A percentile compares a stretch with the other conserved stretches of the same genome.
These are phyloP conservation scores for Cymodocea nodosa DNA, from an alignment of 116 monocot genomes.

Conservation along the genomic window DNA sequence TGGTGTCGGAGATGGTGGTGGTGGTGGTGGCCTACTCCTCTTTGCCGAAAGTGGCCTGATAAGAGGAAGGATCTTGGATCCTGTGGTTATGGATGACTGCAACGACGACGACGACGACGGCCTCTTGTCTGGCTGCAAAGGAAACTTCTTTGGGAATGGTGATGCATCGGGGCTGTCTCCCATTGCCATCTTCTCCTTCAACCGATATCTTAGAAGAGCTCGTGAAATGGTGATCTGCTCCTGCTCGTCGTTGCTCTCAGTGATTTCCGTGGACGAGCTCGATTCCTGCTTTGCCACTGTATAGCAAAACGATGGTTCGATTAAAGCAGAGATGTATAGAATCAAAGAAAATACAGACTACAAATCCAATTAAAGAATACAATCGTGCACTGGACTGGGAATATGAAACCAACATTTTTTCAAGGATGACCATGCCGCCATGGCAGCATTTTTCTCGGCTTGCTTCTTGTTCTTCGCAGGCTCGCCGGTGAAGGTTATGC, in stretches of 20 bases:
- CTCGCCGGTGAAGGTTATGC: slow-evolving; percentile 77
- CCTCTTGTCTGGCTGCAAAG: slow-evolving; percentile 32
- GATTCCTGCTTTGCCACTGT: slow-evolving; percentile 58
- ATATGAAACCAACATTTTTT: slow-evolving; percentile 54
- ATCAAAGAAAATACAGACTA: too few relatives aligned
- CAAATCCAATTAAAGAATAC: too few relatives aligned
- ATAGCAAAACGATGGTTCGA: too few relatives aligned
- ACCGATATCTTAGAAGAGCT: slow-evolving; percentile 66
- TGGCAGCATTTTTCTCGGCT: slow-evolving; percentile 93
- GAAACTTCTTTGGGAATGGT: slow-evolving; percentile 64
- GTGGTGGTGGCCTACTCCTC: slow-evolving; percentile 26
- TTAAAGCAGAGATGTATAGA: neutral
- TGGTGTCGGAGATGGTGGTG: slow-evolving; percentile 12
- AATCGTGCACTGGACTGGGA: too few relatives aligned
- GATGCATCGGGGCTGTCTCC: slow-evolving; percentile 28
- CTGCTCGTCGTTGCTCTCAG: slow-evolving; percentile 52
- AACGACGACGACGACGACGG: slow-evolving; percentile 14
- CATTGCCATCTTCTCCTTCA: slow-evolving; percentile 72
- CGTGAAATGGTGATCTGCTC: slow-evolving; percentile 79
- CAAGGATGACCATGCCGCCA: slow-evolving; percentile 82
- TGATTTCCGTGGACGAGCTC: slow-evolving; percentile 45
- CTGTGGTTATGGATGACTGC: slow-evolving; percentile 20
- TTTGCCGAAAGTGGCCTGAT: slow-evolving; percentile 38
- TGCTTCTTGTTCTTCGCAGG: slow-evolving; percentile 98
- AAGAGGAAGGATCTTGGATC: slow-evolving; percentile 78